Evolutionary conservation across 495 filamentous ascomycete species (phyloP), one percentile per base, ranked within the genome.

Genomic region (Tuber indicum): DNA sequence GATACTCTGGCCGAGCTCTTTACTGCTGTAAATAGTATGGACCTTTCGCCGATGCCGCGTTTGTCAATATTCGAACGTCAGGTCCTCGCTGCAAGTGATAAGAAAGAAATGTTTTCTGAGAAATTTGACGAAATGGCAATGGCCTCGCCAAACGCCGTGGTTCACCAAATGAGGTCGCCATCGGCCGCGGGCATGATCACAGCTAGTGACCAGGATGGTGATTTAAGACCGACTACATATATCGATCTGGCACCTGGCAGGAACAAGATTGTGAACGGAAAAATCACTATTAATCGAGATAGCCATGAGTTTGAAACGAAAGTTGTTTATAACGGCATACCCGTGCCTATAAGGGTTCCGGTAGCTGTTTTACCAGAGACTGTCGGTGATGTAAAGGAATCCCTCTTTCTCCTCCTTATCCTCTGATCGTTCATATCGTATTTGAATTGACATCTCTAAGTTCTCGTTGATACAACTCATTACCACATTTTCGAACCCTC

Each of bases 401-500:
- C 52, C n/a, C 21, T 72, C 43, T 70, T n/a, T 39, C 32, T 62
- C 26, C 36, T 72, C 58, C 14, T 7, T n/a, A 16, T 8, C 58
- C 43, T 12, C 43, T 75, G n/a, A 66, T 44, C 14, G 36, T 74
- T 32, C 41, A 21, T 75, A 52, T 73, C 32, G 47, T 21, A 19
- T 73, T 75, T 47, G 70, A 39, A 72, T 77, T 76, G 47, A 83
- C 71, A 32, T 76, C 46, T 74, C 32, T 58, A 74, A 83, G 84
- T 99, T 99, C 84, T 97, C 94, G 49, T 87, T 99, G 66, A 92
- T 99, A 85, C 98, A 98, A 84, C 90, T 99, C 14, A 96, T 99
- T 79, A 93, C 97, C 79, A 96, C 91, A 49, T 99, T 98, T 81
- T 91, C 94, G 23, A 89, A 89, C 19, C 89, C 92, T 3, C 94